Evolutionary conservation across 257 asterid species (phyloP), one percentile per base, ranked within the genome.

Genomic region (Voacanga thouarsii): DNA sequence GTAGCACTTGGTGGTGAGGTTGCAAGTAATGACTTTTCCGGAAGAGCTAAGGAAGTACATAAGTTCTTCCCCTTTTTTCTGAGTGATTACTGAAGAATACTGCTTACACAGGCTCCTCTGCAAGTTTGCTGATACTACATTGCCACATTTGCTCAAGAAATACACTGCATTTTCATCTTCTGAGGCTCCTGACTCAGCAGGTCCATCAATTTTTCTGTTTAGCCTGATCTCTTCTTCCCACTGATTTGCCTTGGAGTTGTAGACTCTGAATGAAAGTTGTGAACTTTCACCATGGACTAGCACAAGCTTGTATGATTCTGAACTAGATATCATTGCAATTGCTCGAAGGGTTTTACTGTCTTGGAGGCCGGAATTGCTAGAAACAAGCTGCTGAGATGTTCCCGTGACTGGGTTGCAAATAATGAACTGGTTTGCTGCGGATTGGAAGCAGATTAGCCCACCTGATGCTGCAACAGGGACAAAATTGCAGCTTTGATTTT

Each of bases 401-500:
- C 85, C 87, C 28, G 88, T 84, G 41, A 95, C 79, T 45, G 98
- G 99, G 71, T 90, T 93, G 75, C 75, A 81, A 23, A 93, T 73
- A 11, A 85, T 26, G 82, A 95, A 87, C 3, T 60, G 83, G 18
- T 60, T 10, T 11, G 76, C 76, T 12, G 77, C 51, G 19, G 83
- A 70, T 69, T 57, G 92, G 85, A 88, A 87, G 61, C 96, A 91
- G 86, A 95, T 77, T 1, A 95, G 60, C 3, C 97, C 97, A 30
- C 89, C 93, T 24, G 99, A 87, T 37, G 98, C 76, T 12, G 99
- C 94, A 68, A 95, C 99, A 0, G 97, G 98, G 6, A 80, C 77
- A 77, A 81, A 85, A 53, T 81, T 78, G 0, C 71, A 1, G 81
- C 78, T 65, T 24, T 87, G 51, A 4, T 72, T 51, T 50, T 49